Percentiles rank a stretch among this genome's conserved stretches.
Conservation (phyloP, 306 rosid species). For the Dalbergia cochinchinensis region DNA sequence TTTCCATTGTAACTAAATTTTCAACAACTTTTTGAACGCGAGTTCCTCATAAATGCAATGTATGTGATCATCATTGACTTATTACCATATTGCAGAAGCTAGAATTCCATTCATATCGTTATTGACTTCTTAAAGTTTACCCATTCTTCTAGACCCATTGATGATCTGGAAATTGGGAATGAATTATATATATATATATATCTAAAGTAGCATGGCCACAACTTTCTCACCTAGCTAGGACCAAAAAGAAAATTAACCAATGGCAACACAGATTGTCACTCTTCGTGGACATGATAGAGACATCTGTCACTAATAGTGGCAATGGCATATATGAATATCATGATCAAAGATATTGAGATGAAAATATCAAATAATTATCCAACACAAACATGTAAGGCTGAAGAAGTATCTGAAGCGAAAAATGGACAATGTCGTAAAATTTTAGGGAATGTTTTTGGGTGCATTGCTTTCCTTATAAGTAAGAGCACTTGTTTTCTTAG, state of each 20-base stretch:
- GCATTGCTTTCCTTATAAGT: constrained; percentile 43
- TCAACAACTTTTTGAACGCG: constrained; percentile 30
- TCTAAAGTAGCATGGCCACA: constrained; percentile 16
- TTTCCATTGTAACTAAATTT: constrained; percentile 21
- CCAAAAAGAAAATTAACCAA: constrained; percentile 26
- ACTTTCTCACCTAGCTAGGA: constrained; percentile 15
- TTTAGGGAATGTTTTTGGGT: constrained; percentile 43
- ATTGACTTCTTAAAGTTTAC: constrained; percentile 22
- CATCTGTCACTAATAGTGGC: neutral
- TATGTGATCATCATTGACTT: constrained; percentile 45
- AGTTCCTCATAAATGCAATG: constrained; percentile 32
- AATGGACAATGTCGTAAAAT: constrained; percentile 37
- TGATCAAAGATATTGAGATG: constrained; percentile 29
- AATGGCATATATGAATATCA: constrained; percentile 33
- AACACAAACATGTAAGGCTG: constrained; percentile 35
- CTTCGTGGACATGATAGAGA: constrained; percentile 38
- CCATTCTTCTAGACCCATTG: constrained; percentile 17
- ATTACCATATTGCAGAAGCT: constrained; percentile 21
- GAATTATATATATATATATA: neutral
- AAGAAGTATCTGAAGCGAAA: constrained; percentile 26
- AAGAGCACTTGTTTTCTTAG: constrained; percentile 40
- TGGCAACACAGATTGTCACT: constrained; percentile 25
- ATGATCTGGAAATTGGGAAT: neutral
- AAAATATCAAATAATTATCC: constrained; percentile 10
- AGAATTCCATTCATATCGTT: constrained; percentile 28